Base-by-base conservation (phyloP, 2,329 filamentous ascomycete species). In the Cladosporium phlei region DNA sequence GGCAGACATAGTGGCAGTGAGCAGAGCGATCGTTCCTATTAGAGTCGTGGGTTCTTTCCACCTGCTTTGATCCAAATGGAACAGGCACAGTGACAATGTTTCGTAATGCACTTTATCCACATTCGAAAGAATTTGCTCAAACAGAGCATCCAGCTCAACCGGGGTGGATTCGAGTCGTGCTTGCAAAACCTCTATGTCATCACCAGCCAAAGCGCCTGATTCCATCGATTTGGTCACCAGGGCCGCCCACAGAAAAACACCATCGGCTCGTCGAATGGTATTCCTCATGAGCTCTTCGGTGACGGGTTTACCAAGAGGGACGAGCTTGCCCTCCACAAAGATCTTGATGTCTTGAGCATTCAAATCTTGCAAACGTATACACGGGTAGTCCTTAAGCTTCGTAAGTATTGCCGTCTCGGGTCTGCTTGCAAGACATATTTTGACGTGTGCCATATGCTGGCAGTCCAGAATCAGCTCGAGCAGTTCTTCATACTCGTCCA, bases 231-330 rank as follows among this genome's bases (percentile, higher is more conserved):
- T 14, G 20, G 16, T 33, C 3, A 43, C 39, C 12, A 43, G n/a
- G 6, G 22, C 28, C 14, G 39, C 39, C 39, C 39, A 43, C 11
- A 43, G 10, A 16, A 43, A 43, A 1, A 43, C 17, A 11, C 39
- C 39, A 5, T 27, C n/a, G 2, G 35, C 20, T 6, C 35, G 20
- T 5, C 1, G 4, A 3, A 22, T 8, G 21, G 22, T 35, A 2
- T 22, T 4, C 12, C 12, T 6, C 8, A 35, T 22, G 33, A 21
- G 33, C 9, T 14, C n/a, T n/a, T n/a, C n/a, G n/a, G n/a, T n/a
- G n/a, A n/a, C n/a, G n/a, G n/a, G n/a, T n/a, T n/a, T n/a, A n/a
- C n/a, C n/a, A n/a, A n/a, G n/a, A n/a, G n/a, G n/a, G n/a, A n/a
- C 30, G 10, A 39, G 5, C 21, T 14, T 39, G 21, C 8, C 14